Base-by-base conservation (phyloP, 2,329 filamentous ascomycete genomes). In the Tetracladium maxilliforme region DNA sequence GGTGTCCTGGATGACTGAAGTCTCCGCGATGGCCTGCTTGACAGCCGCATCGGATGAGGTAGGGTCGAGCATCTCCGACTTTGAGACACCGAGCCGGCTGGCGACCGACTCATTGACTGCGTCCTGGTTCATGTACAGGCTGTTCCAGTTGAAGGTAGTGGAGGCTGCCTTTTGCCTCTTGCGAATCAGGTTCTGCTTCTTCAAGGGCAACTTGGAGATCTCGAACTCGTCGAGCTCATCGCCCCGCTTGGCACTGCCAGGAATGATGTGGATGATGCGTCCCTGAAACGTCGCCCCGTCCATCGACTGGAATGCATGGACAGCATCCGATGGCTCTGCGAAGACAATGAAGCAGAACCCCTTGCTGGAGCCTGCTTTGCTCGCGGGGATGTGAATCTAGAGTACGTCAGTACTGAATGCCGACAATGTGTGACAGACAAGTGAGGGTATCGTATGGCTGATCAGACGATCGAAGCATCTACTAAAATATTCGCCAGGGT, bases 401-500 rank as follows among this genome's bases (percentile, higher is more conserved):
- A 34, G n/a, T 25, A 28, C 30, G 30, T 26, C 21, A 35, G 19
- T 29, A 25, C 31, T 30, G 34, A 32, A 40, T n/a, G n/a, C n/a
- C n/a, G n/a, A n/a, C n/a, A n/a, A n/a, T n/a, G n/a, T n/a, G n/a
- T n/a, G n/a, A 34, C 34, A 27, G 27, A 31, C 28, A 35, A 36
- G 43, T 34, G 25, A 32, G 28, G 36, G 38, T 39, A 36, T 34
- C 45, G 39, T 32, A 28, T 36, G 41, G 40, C 46, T 49, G 37
- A 56, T 86, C 78, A 90, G 83, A 73, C 68, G 61, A 63, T 55
- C 83, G 74, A 86, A 79, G 82, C 81, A 93, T 95, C 87, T 98
- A 98, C 90, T 94, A 98, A 93, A 92, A 93, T 90, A 79, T 69
- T 82, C 75, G 84, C 75, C 76, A 77, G n/a, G 74, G 71, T 65